A percentile compares a stretch with the other conserved stretches of the same genome.
phyloP scores from a whole-genome alignment of 129 eudicot genomes.

The Daucus carota region DNA sequence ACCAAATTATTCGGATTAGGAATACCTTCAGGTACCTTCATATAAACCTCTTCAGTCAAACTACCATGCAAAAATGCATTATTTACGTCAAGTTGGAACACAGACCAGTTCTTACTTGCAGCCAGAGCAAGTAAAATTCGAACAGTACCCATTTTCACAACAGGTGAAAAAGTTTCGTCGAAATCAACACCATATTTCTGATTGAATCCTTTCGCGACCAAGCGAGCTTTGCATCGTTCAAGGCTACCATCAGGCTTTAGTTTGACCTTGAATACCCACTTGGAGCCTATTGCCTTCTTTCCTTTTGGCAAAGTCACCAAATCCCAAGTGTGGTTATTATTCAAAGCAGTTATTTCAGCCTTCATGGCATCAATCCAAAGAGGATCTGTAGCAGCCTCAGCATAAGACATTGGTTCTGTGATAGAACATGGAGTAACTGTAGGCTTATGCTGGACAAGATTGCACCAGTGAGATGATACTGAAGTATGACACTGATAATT shows the following conservation, averaged over 20 bases:
- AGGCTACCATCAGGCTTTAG: not conserved
- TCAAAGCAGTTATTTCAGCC: not conserved
- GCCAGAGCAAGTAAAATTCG: not conserved
- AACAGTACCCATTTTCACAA: not conserved
- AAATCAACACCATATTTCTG: not conserved
- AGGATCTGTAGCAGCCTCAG: not conserved
- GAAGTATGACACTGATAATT: too few relatives aligned
- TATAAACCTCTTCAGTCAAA: too few relatives aligned
- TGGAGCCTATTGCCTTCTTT: not conserved
- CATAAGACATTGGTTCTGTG: too few relatives aligned
- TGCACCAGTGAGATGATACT: too few relatives aligned
- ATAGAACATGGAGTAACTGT: too few relatives aligned
- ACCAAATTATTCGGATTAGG: too few relatives aligned
- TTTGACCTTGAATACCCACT: not conserved
- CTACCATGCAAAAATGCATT: too few relatives aligned
- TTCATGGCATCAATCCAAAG: not conserved
- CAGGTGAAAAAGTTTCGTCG: not conserved
- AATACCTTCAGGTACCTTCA: too few relatives aligned
- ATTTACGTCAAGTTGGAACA: too few relatives aligned
- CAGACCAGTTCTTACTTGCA: not conserved
- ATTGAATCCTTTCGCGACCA: not conserved
- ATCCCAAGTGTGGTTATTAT: not conserved
- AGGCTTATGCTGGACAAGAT: too few relatives aligned
- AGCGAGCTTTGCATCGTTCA: not conserved
- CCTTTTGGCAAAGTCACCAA: not conserved